Base-by-base conservation (phyloP, 495 filamentous ascomycete species). In the Lasiosphaeriaceae sp. region DNA sequence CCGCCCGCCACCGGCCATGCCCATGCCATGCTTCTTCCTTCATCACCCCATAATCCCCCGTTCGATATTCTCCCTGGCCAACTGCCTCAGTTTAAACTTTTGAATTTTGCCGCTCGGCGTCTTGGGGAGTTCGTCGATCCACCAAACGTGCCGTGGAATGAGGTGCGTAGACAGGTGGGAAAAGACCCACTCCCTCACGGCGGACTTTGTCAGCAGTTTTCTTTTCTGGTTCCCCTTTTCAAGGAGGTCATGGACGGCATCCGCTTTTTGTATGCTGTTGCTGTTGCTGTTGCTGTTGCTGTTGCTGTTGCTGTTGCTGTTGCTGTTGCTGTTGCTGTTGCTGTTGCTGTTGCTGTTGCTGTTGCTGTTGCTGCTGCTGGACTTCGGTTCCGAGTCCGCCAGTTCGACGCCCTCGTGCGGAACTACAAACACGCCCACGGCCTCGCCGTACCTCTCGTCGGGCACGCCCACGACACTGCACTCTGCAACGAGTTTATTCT, bases 21-120 rank as follows among this genome's bases (percentile, higher is more conserved):
- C 26, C 26, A 9, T 31, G 9, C 9, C 26, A 31, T 31, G n/a
- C 26, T 9, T 4, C 26, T 31, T 31, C 4, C 26, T 31, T 9
- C 26, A 31, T n/a, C n/a, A 31, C 9, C 26, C 26, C 26, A 3
- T 31, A 4, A 3, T 31, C 22, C 23, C 31, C 31, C 8, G 2
- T 26, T 14, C 51, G 26, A 3, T 35, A 7, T 11, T 35, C 20
- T 53, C 51, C n/a, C 11, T 35, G 7, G 51, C 37, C 59, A 68
- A 39, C 37, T 91, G 86, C 68, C 80, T 82, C 63, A 98, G 73
- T 70, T 89, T 95, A 72, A 89, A 97, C 71, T 96, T 97, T 76
- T 96, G 90, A 43, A 98, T 94, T 80, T 98, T 98, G 29, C 94
- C 94, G 67, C 90, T 96, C 19, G 90, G 89, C 20, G 94, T 98